Conservation (phyloP, 2,329 filamentous ascomycete genomes). For the Mycocentrospora acerina region DNA sequence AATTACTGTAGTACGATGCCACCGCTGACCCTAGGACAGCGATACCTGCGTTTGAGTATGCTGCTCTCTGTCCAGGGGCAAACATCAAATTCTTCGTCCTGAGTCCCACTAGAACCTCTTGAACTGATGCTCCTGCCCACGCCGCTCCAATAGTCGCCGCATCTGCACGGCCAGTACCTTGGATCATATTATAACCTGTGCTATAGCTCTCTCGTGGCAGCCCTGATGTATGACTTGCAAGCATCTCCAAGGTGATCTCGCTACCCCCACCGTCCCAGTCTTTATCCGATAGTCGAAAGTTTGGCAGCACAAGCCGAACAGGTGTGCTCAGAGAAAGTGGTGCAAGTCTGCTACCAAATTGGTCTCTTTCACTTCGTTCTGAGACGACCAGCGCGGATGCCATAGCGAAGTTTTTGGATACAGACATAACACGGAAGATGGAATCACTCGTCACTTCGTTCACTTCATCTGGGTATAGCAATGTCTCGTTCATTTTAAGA, state of each 20-base stretch:
- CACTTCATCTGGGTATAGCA: background rate
- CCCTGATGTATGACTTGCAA: constrained; percentile 35
- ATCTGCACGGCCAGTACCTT: constrained; percentile 24
- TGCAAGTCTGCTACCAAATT: background rate
- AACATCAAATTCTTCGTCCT: constrained; percentile 29
- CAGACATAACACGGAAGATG: constrained; percentile 32
- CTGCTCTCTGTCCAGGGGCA: constrained; percentile 30
- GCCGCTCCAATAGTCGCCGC: constrained; percentile 24
- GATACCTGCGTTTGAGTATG: constrained; percentile 33
- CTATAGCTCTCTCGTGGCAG: constrained; percentile 32
- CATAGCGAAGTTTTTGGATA: constrained; percentile 32
- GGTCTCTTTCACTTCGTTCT: too few species aligned
- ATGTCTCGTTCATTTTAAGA: constrained; percentile 35
- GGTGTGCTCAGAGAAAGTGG: constrained; percentile 24
- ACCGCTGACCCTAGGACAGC: constrained; percentile 31
- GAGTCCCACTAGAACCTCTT: constrained; percentile 20
- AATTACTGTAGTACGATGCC: constrained; percentile 24
- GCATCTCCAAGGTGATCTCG: constrained; percentile 34
- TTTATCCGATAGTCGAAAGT: constrained; percentile 20
- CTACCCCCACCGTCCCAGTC: constrained; percentile 36
- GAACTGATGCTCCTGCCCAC: constrained; percentile 23
- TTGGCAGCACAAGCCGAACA: constrained; percentile 21
- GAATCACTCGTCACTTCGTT: constrained; percentile 30
- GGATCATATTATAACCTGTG: constrained; percentile 32
- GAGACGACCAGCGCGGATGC: constrained; percentile 22